Evolutionary conservation across 192 early-diverging fungal species (phyloP).

Genomic region (Mortierella hygrophila): DNA sequence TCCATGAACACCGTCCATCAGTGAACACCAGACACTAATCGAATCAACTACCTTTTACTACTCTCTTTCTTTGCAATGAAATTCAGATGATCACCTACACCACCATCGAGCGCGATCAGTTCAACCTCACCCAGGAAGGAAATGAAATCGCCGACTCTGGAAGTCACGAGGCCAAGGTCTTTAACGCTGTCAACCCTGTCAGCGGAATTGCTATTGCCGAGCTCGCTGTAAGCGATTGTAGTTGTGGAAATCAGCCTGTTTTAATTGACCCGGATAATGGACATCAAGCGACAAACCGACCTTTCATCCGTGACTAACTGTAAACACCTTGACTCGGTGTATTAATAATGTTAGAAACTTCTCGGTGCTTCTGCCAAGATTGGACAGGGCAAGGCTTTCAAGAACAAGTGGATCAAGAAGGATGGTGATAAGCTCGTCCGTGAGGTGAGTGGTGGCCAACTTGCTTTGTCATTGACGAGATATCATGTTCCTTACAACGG

Average conservation of each 20-base stretch:
- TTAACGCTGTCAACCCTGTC: conserved; percentile 83
- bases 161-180: conserved; percentile 94
- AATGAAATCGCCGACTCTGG: conserved; percentile 86
- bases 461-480: background rate
- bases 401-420: conserved; percentile 99
- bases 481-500: background rate
- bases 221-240: conserved; percentile 69
- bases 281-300: background rate
- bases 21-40: background rate
- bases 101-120: conserved; percentile 82
- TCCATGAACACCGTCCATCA: background rate
- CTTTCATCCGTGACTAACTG: background rate
- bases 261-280: background rate
- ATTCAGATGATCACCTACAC: conserved; percentile 85
- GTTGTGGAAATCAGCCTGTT: background rate
- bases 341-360: conserved; percentile 45
- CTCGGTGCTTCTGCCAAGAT: conserved; percentile 86
- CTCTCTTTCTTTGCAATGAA: conserved; percentile 9
- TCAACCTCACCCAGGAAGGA: conserved; percentile 92
- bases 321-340: background rate
- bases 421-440: conserved; percentile 78
- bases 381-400: conserved; percentile 95
- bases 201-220: conserved; percentile 91
- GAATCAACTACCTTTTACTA: background rate
- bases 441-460: conserved; percentile 35